phyloP scores from a whole-genome alignment of 1,284 basidiomycete species.

The Rhodofomes roseus region DNA sequence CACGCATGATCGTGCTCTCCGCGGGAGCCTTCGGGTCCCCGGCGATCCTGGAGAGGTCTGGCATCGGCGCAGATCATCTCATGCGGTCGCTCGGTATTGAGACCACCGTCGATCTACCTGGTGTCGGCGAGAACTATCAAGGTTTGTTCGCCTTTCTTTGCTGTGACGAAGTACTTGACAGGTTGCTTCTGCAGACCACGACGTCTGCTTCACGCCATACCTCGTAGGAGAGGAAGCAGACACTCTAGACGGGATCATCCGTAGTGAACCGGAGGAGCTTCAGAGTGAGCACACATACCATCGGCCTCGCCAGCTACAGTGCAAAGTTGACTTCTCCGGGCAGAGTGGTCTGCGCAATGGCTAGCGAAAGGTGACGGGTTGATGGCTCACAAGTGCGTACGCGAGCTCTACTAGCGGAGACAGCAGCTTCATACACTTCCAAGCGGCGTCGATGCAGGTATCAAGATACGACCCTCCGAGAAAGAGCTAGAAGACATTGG shows the following conservation, averaged over 20 bases:
- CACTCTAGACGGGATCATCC: constrained; percentile 42
- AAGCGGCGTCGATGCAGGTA: constrained; percentile 43
- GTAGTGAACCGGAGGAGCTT: constrained; percentile 27
- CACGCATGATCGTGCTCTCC: constrained; percentile 44
- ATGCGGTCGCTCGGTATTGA: constrained; percentile 38
- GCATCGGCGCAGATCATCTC: constrained; percentile 29
- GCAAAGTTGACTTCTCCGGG: background rate
- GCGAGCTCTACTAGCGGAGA: background rate
- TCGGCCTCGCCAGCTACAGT: background rate
- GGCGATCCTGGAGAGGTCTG: constrained; percentile 29
- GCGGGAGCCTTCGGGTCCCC: constrained; percentile 32
- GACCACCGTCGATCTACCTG: constrained; percentile 46
- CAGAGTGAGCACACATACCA: constrained; percentile 24
- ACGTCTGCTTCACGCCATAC: constrained; percentile 32
- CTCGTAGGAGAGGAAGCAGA: constrained; percentile 36
- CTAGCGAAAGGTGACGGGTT: constrained; percentile 39
- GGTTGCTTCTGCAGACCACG: constrained; percentile 38
- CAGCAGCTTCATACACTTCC: background rate
- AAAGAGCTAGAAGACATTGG: constrained; percentile 44
- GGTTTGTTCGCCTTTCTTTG: constrained; percentile 27
- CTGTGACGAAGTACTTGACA: background rate
- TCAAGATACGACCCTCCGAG: constrained; percentile 44
- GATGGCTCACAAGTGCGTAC: constrained; percentile 44
- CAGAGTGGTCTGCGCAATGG: constrained; percentile 43
- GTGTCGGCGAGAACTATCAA: constrained; percentile 56